Base-by-base conservation (phyloP, 441 rosid species). In the Euphorbia celastroides region DNA sequence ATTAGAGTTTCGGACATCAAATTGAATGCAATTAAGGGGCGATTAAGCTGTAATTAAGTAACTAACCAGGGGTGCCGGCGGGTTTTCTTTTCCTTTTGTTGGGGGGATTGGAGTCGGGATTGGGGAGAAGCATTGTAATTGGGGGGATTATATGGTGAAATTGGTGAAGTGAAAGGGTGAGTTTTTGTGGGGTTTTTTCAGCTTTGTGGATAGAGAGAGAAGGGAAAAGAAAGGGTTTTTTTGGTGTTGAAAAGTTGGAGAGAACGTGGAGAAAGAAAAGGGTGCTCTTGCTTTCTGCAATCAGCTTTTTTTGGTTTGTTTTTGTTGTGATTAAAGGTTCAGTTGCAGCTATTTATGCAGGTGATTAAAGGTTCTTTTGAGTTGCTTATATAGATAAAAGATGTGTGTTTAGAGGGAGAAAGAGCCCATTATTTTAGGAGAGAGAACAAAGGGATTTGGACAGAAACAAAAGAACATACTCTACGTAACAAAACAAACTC, bases 1-100 rank as follows among this genome's bases (percentile, higher is more conserved):
- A 52, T 34, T 34, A 6, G 46, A 9, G 19, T 0, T 20, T 11
- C 8, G n/a, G 56, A 30, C 20, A 11, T 8, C 4, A 70, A 14
- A 38, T 3, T 38, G 28, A 17, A 54, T 13, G 19, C 25, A 54
- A 4, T 30, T 7, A 50, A 30, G 23, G 30, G 9, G 16, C 1
- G 88, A 92, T 59, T 28, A 27, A 20, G 17, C 84, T 89, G 16
- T 38, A 38, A 38, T 9, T 38, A 9, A 3, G 44, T 38, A 38
- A 38, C 44, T 38, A 3, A 51, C 98, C 96, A 79, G 98, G 98
- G 22, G 96, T 88, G 61, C 98, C 98, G 11, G 96, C 98, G 34
- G 98, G 95, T 70, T 87, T 84, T 69, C 98, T 79, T 83, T 84
- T 89, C 64, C 91, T 84, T 74, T 84, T 87, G 65, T 76, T 81